Percentiles rank a stretch among this genome's conserved stretches.
These are phyloP conservation scores for Hirsutella rhossiliensis DNA, from an alignment of 2,329 filamentous ascomycete genomes.

Conservation along the genomic window DNA sequence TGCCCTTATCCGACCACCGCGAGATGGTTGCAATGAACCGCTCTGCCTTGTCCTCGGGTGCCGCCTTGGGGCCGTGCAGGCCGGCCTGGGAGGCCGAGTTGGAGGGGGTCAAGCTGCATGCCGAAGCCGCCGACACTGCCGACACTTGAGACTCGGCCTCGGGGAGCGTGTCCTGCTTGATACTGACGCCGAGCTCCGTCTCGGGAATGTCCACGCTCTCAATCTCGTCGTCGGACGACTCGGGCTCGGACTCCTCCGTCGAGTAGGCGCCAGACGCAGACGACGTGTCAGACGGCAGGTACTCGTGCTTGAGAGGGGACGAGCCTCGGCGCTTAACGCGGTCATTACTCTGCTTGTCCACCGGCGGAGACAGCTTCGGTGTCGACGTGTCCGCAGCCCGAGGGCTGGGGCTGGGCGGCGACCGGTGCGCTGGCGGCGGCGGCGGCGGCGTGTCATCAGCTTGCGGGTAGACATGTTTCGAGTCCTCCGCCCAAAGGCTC, in stretches of 20 bases:
- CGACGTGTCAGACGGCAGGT: constrained; percentile 66
- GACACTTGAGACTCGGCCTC: constrained; percentile 18
- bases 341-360: constrained; percentile 29
- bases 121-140: constrained; percentile 30
- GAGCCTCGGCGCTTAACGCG: constrained; percentile 62
- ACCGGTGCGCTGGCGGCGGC: constrained; percentile 42
- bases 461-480: not conserved
- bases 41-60: constrained; percentile 27
- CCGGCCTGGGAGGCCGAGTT: constrained; percentile 68
- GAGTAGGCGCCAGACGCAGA: constrained; percentile 42
- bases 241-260: constrained; percentile 35
- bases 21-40: constrained; percentile 44
- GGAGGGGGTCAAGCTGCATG: constrained; percentile 61
- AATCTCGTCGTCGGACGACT: constrained; percentile 41
- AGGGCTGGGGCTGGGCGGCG: constrained; percentile 23
- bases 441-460: constrained; percentile 26
- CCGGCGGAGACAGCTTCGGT: constrained; percentile 9
- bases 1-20: constrained; percentile 49
- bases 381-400: constrained; percentile 13
- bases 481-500: constrained; percentile 11
- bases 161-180: constrained; percentile 22
- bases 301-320: constrained; percentile 94
- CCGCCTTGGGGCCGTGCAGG: constrained; percentile 34
- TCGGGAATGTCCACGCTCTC: constrained; percentile 50
- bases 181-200: constrained; percentile 46